A percentile compares a stretch with the other conserved stretches of the same genome.
Conservation (phyloP, 768 basidiomycete species). For the Tulasnella calospora region DNA sequence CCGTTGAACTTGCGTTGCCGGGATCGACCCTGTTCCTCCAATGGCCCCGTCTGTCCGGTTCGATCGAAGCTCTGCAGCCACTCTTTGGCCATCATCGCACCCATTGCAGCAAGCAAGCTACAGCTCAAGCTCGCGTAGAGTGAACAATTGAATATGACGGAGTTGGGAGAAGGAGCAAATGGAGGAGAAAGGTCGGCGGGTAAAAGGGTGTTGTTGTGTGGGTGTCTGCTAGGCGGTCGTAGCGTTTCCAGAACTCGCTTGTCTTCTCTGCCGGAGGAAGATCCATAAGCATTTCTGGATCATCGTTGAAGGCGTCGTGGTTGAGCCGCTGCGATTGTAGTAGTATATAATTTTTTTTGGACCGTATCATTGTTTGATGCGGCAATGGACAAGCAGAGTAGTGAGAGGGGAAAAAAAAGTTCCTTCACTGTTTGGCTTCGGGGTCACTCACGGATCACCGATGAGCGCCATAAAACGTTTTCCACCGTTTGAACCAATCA, state of each 20-base stretch:
- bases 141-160: not conserved
- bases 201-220: not conserved
- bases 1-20: slow-evolving; percentile 11
- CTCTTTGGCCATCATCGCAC: slow-evolving; percentile 7
- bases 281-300: not conserved
- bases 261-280: not conserved
- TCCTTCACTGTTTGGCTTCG: too few relatives aligned
- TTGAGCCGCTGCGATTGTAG: too few relatives aligned
- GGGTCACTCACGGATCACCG: too few relatives aligned
- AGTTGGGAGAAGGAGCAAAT: not conserved
- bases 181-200: not conserved
- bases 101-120: slow-evolving; percentile 5
- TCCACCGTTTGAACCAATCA: too few relatives aligned
- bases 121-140: slow-evolving; percentile 9
- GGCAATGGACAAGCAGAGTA: too few relatives aligned
- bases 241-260: slow-evolving; percentile 4
- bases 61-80: slow-evolving; percentile 2
- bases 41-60: not conserved
- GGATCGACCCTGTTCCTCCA: not conserved
- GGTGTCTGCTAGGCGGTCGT: slow-evolving; percentile 8
- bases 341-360: too few relatives aligned
- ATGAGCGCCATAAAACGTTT: too few relatives aligned
- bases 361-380: too few relatives aligned
- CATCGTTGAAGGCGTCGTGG: not conserved
- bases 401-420: too few relatives aligned